phyloP scores from a whole-genome alignment of 208 protist species.

The Herpetomonas tarakana region DNA sequence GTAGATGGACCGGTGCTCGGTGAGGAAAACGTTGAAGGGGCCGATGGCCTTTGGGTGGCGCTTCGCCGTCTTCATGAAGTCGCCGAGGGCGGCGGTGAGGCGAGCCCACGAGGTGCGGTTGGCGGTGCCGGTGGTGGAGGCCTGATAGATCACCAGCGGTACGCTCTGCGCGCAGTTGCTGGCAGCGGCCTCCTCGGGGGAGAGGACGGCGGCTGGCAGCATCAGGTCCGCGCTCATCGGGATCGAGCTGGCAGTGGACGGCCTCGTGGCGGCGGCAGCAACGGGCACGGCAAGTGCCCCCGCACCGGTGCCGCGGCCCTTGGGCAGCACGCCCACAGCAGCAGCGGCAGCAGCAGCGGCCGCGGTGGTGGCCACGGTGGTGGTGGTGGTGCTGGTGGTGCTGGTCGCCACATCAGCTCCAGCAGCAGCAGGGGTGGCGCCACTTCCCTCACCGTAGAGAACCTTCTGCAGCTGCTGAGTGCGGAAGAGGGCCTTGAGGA shows the following conservation, averaged over 20 bases:
- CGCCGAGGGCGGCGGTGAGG: slow-evolving; percentile 18
- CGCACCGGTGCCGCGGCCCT: not conserved
- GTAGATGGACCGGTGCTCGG: slow-evolving; percentile 37
- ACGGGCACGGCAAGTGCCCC: not conserved
- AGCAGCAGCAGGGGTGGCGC: not conserved
- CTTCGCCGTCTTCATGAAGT: slow-evolving; percentile 39
- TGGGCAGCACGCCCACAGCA: not conserved
- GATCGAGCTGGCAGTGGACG: not conserved
- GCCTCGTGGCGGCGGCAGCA: not conserved
- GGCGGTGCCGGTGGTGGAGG: slow-evolving; percentile 34
- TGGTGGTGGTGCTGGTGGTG: not conserved
- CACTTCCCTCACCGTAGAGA: not conserved
- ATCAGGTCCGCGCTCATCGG: not conserved
- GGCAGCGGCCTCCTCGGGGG: slow-evolving; percentile 11
- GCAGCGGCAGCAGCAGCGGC: not conserved
- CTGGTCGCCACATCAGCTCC: not conserved
- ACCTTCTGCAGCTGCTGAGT: slow-evolving; percentile 40
- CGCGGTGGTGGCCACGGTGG: slow-evolving; percentile 1
- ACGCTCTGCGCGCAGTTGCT: not conserved
- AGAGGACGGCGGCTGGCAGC: slow-evolving; percentile 9
- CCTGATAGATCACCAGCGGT: slow-evolving; percentile 70
- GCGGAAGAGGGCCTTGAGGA: slow-evolving; percentile 84
- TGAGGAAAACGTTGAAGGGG: slow-evolving; percentile 33
- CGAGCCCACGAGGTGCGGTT: slow-evolving; percentile 57
- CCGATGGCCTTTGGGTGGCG: slow-evolving; percentile 46